These are phyloP conservation scores for Lactarius psammicola DNA, from an alignment of 768 basidiomycete genomes.

Conservation along the genomic window DNA sequence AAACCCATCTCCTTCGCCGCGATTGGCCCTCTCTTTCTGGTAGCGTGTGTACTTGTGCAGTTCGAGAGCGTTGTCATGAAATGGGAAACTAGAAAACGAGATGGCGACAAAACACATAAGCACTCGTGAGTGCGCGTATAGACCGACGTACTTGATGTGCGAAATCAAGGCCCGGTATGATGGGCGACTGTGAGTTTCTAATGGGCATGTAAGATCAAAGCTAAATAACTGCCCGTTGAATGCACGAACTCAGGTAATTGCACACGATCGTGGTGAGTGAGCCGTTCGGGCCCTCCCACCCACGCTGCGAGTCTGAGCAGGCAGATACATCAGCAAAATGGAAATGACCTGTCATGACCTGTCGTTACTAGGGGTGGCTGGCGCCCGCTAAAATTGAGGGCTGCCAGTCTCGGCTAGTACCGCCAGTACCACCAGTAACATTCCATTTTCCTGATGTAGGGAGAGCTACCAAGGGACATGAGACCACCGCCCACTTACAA, in stretches of 20 bases:
- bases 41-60: constrained; percentile 17
- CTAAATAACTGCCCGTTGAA: too few species aligned
- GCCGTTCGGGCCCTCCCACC: constrained; percentile 30
- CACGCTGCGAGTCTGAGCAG: constrained; percentile 30
- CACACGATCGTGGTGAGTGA: constrained; percentile 29
- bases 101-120: background rate
- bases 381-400: too few species aligned
- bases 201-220: too few species aligned
- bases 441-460: too few species aligned
- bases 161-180: too few species aligned
- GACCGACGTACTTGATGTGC: constrained; percentile 21
- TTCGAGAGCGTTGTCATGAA: constrained; percentile 11
- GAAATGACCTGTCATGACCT: too few species aligned
- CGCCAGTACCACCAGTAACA: too few species aligned
- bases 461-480: constrained; percentile 17
- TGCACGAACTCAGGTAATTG: too few species aligned
- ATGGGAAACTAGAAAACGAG: background rate
- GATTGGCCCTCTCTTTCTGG: constrained; percentile 9
- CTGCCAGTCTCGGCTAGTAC: too few species aligned
- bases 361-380: too few species aligned
- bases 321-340: too few species aligned
- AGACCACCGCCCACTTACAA: background rate
- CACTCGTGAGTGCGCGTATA: background rate
- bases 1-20: constrained; percentile 13
- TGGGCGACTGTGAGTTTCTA: too few species aligned